Percentiles rank a stretch among this genome's conserved stretches.
Evolutionary conservation across 2,329 filamentous ascomycete genomes (phyloP).

Genomic region (Rugonectria rugulosa): DNA sequence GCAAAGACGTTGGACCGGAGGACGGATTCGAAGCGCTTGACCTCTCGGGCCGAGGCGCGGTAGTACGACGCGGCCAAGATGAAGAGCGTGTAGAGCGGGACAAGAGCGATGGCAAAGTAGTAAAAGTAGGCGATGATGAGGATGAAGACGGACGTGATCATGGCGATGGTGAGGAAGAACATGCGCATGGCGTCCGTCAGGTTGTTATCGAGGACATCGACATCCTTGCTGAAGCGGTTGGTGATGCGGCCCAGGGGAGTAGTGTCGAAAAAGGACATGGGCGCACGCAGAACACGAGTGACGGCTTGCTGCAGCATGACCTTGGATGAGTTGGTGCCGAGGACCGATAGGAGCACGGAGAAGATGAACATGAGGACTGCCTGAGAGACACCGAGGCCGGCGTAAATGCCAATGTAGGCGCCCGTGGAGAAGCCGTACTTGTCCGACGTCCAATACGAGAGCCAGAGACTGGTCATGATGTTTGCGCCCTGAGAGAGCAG

Average conservation of each 20-base stretch:
- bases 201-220: conserved; percentile 96
- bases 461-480: conserved; percentile 88
- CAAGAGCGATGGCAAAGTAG: conserved; percentile 75
- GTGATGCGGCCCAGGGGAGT: conserved; percentile 95
- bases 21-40: conserved; percentile 93
- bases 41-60: conserved; percentile 86
- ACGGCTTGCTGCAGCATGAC: conserved; percentile 84
- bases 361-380: conserved; percentile 82
- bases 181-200: conserved; percentile 89
- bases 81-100: conserved; percentile 77
- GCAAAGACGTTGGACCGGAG: conserved; percentile 89
- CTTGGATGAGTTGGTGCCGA: conserved; percentile 83
- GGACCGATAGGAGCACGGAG: conserved; percentile 77
- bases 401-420: conserved; percentile 76
- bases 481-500: conserved; percentile 82
- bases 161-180: conserved; percentile 85
- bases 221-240: conserved; percentile 94
- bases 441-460: conserved; percentile 91
- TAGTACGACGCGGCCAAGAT: conserved; percentile 87
- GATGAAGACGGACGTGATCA: conserved; percentile 83
- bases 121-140: conserved; percentile 96
- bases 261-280: conserved; percentile 96
- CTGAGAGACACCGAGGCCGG: conserved; percentile 74
- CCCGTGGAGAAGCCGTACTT: conserved; percentile 73
- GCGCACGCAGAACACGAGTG: conserved; percentile 73